These are phyloP conservation scores for Linanthus parryae DNA, from an alignment of 148 eudicot genomes.

Conservation along the genomic window DNA sequence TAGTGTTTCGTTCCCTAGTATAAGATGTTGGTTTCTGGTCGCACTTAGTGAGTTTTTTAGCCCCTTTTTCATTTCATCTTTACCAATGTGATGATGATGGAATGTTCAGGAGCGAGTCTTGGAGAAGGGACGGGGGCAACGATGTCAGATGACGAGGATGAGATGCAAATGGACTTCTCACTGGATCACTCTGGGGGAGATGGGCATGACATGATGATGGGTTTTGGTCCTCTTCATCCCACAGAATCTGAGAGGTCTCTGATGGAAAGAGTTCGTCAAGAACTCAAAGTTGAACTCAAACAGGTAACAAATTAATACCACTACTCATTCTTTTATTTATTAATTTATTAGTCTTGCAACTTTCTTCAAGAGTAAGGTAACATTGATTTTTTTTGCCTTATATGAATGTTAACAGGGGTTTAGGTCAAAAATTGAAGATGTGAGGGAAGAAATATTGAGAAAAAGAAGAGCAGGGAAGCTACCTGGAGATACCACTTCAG, in stretches of 20 bases:
- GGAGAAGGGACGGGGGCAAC: slow-evolving; percentile 87
- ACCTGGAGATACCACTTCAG: slow-evolving; percentile 97
- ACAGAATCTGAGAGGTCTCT: slow-evolving; percentile 93
- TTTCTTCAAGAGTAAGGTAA: not conserved
- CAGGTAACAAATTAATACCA: slow-evolving; percentile 42
- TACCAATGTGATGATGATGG: not conserved
- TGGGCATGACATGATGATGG: slow-evolving; percentile 81
- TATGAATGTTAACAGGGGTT: too few relatives aligned
- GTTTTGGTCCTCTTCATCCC: slow-evolving; percentile 84
- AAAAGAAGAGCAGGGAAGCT: slow-evolving; percentile 95
- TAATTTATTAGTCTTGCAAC: not conserved
- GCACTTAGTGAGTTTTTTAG: not conserved
- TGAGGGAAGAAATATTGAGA: slow-evolving; percentile 92
- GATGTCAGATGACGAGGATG: slow-evolving; percentile 97
- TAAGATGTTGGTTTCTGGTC: not conserved
- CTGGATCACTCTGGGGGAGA: slow-evolving; percentile 51
- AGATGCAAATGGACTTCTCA: slow-evolving; percentile 61
- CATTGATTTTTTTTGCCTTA: not conserved
- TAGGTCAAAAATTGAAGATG: slow-evolving; percentile 89
- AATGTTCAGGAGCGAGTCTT: slow-evolving; percentile 43
- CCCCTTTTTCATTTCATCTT: not conserved
- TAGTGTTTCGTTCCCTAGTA: not conserved
- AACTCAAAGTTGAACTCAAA: slow-evolving; percentile 86
- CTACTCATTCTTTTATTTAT: not conserved
- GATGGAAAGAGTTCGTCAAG: slow-evolving; percentile 96